These are phyloP conservation scores for Quercus phellos DNA, from an alignment of 331 rosid species.

Conservation along the genomic window DNA sequence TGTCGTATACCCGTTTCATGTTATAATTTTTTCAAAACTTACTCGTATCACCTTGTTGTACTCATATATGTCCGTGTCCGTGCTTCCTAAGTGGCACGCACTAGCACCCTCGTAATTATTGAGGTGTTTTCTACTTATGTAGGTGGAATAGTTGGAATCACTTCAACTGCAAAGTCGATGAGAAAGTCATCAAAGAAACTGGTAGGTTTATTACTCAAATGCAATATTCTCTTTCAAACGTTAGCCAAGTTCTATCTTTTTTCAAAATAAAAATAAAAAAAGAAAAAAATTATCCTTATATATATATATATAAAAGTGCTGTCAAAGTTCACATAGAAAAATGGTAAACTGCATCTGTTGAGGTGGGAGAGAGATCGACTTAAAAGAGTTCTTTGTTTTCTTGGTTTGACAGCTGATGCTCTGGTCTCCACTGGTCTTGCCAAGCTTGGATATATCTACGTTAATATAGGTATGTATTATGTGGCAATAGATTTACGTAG, in stretches of 20 bases:
- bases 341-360: not conserved
- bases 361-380: not conserved
- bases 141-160: slow-evolving; percentile 99
- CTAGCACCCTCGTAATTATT: not conserved
- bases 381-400: not conserved
- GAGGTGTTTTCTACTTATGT: not conserved
- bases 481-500: not conserved
- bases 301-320: not conserved
- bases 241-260: not conserved
- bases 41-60: no score
- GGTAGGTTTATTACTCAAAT: slow-evolving; percentile 32
- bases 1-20: no score
- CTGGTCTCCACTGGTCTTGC: slow-evolving; percentile 75
- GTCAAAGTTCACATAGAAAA: not conserved
- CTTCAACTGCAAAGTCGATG: slow-evolving; percentile 65
- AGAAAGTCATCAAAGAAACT: slow-evolving; percentile 60
- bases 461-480: slow-evolving; percentile 59
- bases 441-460: slow-evolving; percentile 81
- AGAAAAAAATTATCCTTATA: no score
- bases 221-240: not conserved
- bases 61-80: no score
- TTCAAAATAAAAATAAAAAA: no score
- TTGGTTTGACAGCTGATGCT: slow-evolving; percentile 72
- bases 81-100: no score
- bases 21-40: no score